These are phyloP conservation scores for Adansonia madagascariensis DNA, from an alignment of 441 rosid species.

Conservation along the genomic window DNA sequence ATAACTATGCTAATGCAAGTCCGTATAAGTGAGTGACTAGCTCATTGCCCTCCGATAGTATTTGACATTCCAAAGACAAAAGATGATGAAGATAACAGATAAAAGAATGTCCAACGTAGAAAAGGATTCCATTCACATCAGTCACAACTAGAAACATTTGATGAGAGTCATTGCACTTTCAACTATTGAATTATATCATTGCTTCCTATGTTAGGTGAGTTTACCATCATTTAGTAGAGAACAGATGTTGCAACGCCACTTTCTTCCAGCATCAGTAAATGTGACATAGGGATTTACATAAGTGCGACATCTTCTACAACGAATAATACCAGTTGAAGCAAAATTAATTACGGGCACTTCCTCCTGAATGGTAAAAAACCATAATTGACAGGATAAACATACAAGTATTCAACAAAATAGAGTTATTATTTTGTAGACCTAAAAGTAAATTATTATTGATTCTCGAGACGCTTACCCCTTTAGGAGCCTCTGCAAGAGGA, in stretches of 20 bases:
- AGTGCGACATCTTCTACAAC: conserved; percentile 98
- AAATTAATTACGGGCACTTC: conserved; percentile 94
- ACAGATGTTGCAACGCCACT: conserved; percentile 99
- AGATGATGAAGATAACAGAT: background rate
- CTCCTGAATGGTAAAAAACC: conserved; percentile 59
- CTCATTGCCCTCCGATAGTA: background rate
- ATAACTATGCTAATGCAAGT: background rate
- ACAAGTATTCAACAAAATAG: conserved; percentile 31
- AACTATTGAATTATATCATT: conserved; percentile 1
- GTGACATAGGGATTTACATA: conserved; percentile 92
- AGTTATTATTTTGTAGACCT: conserved; percentile 8
- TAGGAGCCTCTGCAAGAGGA: conserved; percentile 69
- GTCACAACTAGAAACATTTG: conserved; percentile 17
- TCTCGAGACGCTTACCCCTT: conserved; percentile 70
- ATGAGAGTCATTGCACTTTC: background rate
- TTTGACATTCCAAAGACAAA: conserved; percentile 2
- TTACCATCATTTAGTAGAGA: conserved; percentile 92
- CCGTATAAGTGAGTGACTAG: background rate
- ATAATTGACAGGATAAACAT: conserved; percentile 24
- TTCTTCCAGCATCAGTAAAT: conserved; percentile 94
- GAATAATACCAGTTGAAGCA: conserved; percentile 80
- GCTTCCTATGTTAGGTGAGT: conserved; percentile 6
- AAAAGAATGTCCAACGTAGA: background rate
- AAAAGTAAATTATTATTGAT: conserved; percentile 28
- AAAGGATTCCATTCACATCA: background rate